Percentiles rank a stretch among this genome's conserved stretches.
Conservation (phyloP, 2,329 filamentous ascomycete species). For the Sporothrix protearum region DNA sequence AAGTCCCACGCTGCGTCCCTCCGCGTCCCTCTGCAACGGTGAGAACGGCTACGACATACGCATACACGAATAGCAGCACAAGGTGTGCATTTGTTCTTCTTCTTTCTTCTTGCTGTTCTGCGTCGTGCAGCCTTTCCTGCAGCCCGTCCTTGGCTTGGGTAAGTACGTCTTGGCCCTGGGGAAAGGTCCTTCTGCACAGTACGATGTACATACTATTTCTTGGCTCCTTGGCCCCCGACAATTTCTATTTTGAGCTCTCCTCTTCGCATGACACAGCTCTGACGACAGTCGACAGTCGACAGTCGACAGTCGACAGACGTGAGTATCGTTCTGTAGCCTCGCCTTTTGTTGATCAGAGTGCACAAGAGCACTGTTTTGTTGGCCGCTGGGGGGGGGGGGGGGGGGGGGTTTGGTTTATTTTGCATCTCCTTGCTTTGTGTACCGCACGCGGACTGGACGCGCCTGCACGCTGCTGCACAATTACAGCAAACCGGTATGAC, state of each 20-base stretch:
- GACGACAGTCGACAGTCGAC: background rate
- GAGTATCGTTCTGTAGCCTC: background rate
- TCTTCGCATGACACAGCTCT: background rate
- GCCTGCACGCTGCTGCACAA: background rate
- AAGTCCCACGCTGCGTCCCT: background rate
- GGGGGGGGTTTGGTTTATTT: too few species aligned
- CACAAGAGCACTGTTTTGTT: background rate
- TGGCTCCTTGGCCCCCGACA: background rate
- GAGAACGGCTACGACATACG: background rate
- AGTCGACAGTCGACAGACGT: background rate
- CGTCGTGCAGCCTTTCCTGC: background rate
- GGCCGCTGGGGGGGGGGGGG: background rate
- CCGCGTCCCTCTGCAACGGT: background rate
- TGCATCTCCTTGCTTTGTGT: background rate
- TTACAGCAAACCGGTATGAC: background rate
- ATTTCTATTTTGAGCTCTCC: constrained; percentile 1
- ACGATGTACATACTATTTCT: too few species aligned
- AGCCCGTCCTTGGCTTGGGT: background rate
- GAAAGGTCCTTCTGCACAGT: background rate
- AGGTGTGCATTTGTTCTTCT: background rate
- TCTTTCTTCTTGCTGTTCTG: background rate
- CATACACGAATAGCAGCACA: too few species aligned
- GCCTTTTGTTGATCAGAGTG: background rate
- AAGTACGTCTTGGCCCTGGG: background rate
- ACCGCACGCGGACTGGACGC: background rate